Percentiles rank a stretch among this genome's conserved stretches.
phyloP scores from a whole-genome alignment of 805 yeast genomes.

The Candida parachauliodes region DNA sequence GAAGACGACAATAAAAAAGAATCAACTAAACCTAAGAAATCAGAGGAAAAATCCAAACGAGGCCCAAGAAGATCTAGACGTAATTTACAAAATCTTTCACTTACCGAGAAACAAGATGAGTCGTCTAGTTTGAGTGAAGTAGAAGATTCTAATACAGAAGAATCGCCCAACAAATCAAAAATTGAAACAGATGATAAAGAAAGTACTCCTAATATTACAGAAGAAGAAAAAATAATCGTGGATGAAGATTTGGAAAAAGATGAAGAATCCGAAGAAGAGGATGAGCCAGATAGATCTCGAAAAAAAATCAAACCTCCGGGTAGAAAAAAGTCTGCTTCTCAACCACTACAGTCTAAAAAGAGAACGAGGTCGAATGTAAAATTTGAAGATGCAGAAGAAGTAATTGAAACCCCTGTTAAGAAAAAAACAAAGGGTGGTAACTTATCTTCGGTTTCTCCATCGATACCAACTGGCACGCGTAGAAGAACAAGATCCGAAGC shows the following conservation, averaged over 20 bases:
- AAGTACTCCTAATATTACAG: conserved; percentile 2
- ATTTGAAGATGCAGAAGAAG: conserved; percentile 7
- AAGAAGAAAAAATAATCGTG: conserved; percentile 8
- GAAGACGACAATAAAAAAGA: not conserved
- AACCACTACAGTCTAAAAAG: conserved; percentile 6
- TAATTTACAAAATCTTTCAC: conserved; percentile 1
- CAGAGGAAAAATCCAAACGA: conserved; percentile 3
- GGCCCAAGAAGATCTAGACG: conserved; percentile 11
- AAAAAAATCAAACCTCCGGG: not conserved
- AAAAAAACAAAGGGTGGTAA: conserved; percentile 1
- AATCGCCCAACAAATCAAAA: conserved; percentile 6
- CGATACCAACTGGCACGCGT: conserved; percentile 2
- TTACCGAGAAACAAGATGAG: conserved; percentile 9
- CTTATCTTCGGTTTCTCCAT: not conserved
- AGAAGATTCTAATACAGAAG: conserved; percentile 6
- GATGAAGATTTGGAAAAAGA: conserved; percentile 12
- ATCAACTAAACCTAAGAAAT: conserved; percentile 7
- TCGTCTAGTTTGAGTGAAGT: conserved; percentile 13
- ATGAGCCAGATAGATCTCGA: not conserved
- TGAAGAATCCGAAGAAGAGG: conserved; percentile 9
- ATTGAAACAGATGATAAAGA: conserved; percentile 8
- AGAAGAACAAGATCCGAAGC: conserved; percentile 10
- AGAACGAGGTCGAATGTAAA: conserved; percentile 11
- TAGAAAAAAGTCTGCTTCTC: conserved; percentile 1
- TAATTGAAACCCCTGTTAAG: conserved; percentile 3